A percentile compares a stretch with the other conserved stretches of the same genome.
phyloP scores from a whole-genome alignment of 2,329 filamentous ascomycete species.

The Polychaeton citri region DNA sequence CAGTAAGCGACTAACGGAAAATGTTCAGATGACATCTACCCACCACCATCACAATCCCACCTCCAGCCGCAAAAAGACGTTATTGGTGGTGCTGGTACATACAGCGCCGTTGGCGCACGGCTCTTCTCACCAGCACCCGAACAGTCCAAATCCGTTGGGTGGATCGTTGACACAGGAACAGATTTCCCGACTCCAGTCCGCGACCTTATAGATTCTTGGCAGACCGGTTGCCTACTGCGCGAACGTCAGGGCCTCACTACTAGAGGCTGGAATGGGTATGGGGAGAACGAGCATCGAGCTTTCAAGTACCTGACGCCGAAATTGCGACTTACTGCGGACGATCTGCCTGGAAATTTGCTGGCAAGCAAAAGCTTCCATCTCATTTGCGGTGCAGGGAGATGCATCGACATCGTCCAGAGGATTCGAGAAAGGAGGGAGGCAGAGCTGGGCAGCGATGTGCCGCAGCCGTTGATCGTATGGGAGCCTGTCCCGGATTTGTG shows the following conservation, averaged over 20 bases:
- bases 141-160: conserved; percentile 57
- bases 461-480: conserved; percentile 65
- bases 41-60: conserved; percentile 49
- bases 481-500: conserved; percentile 89
- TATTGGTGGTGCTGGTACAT: conserved; percentile 80
- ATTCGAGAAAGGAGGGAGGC: conserved; percentile 44
- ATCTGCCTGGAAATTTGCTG: conserved; percentile 54
- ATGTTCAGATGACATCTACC: conserved; percentile 86
- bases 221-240: conserved; percentile 59
- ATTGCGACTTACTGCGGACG: conserved; percentile 59
- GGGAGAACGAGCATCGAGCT: conserved; percentile 35
- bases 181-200: conserved; percentile 66
- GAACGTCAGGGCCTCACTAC: conserved; percentile 63
- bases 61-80: conserved; percentile 51
- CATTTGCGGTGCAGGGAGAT: conserved; percentile 67
- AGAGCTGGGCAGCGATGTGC: conserved; percentile 12
- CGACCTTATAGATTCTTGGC: conserved; percentile 56
- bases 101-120: conserved; percentile 75
- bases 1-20: conserved; percentile 1
- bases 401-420: conserved; percentile 60
- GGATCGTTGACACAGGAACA: conserved; percentile 79
- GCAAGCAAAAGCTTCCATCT: conserved; percentile 71
- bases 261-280: conserved; percentile 85
- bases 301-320: conserved; percentile 88
- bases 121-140: conserved; percentile 65